phyloP scores from a whole-genome alignment of 2,329 filamentous ascomycete species.

The Onygenales sp. region DNA sequence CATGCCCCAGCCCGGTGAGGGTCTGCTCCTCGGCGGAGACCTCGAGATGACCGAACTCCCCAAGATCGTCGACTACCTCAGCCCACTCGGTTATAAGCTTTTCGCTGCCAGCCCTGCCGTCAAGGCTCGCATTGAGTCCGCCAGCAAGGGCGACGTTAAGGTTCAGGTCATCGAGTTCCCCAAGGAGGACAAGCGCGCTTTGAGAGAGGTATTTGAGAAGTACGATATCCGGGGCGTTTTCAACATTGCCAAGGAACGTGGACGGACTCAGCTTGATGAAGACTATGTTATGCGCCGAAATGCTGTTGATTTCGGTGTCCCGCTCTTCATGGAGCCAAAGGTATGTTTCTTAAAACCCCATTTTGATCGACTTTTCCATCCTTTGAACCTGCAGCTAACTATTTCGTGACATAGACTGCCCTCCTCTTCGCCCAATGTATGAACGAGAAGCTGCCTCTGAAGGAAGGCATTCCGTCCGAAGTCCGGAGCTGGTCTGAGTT shows the following conservation, averaged over 20 bases:
- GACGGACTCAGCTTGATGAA: conserved; percentile 75
- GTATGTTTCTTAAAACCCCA: conserved; percentile 42
- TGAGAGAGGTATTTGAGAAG: conserved; percentile 92
- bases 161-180: conserved; percentile 96
- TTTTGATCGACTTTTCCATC: neutral
- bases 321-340: conserved; percentile 97
- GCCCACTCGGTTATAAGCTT: conserved; percentile 88
- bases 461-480: conserved; percentile 80
- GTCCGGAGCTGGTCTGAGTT: conserved; percentile 95
- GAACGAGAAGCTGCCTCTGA: conserved; percentile 85
- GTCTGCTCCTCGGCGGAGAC: conserved; percentile 82
- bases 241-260: conserved; percentile 79
- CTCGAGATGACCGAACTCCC: conserved; percentile 60
- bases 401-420: conserved; percentile 59
- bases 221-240: conserved; percentile 94
- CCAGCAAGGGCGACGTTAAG: conserved; percentile 54
- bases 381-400: conserved; percentile 5
- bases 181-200: conserved; percentile 86
- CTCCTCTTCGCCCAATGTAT: conserved; percentile 95
- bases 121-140: conserved; percentile 71
- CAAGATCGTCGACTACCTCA: conserved; percentile 74
- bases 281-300: conserved; percentile 99
- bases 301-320: conserved; percentile 95
- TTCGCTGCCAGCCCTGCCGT: conserved; percentile 74
- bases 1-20: conserved; percentile 85